Evolutionary conservation across 805 yeast species (phyloP).

Genomic region (Candida multigemmis): DNA sequence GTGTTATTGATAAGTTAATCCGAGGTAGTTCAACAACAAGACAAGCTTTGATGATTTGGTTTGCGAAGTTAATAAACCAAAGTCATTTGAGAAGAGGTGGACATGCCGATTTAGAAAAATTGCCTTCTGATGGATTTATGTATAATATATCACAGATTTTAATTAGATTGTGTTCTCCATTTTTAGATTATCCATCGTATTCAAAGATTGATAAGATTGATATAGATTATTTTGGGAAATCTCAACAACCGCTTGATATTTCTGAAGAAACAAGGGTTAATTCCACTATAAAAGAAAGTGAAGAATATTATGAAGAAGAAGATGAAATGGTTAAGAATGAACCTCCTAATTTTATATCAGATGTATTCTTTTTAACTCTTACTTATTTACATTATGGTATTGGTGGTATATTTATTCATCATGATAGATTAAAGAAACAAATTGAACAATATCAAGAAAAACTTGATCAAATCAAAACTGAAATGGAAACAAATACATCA

Average conservation of each 20-base stretch:
- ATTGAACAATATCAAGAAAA: conserved; percentile 42
- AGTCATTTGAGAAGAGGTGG: conserved; percentile 85
- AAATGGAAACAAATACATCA: conserved; percentile 15
- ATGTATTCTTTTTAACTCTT: conserved; percentile 72
- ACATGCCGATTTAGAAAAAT: conserved; percentile 58
- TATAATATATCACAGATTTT: conserved; percentile 62
- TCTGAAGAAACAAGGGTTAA: conserved; percentile 77
- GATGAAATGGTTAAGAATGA: conserved; percentile 17
- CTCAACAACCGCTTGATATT: conserved; percentile 51
- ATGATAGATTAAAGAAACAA: conserved; percentile 43
- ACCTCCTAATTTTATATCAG: conserved; percentile 73
- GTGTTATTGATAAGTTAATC: conserved; percentile 62
- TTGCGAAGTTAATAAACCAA: conserved; percentile 65
- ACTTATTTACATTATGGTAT: conserved; percentile 83
- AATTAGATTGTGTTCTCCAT: conserved; percentile 73
- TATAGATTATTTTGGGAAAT: conserved; percentile 51
- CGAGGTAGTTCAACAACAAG: conserved; percentile 67
- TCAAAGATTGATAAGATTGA: conserved; percentile 73
- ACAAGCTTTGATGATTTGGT: conserved; percentile 52
- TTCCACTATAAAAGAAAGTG: conserved; percentile 64
- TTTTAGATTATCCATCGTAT: conserved; percentile 53
- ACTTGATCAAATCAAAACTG: conserved; percentile 35
- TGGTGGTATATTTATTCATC: conserved; percentile 60
- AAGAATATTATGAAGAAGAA: conserved; percentile 39
- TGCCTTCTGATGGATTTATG: conserved; percentile 78